Percentiles rank a stretch among this genome's conserved stretches.
These are phyloP conservation scores for Ogataea pilisensis DNA, from an alignment of 805 yeast species.

Conservation along the genomic window DNA sequence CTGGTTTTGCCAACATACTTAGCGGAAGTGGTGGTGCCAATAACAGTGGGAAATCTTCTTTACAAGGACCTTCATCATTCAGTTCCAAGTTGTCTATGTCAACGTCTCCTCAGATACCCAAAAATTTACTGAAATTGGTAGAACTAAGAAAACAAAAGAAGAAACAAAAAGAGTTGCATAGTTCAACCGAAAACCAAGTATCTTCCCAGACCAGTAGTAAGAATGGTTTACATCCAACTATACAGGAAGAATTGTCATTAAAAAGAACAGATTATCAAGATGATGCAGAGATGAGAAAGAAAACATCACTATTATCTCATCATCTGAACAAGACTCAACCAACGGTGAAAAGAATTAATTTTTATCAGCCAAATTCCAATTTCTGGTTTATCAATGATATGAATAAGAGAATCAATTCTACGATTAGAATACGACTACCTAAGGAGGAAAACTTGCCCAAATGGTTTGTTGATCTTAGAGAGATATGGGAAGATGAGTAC, in stretches of 20 bases:
- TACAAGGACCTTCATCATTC: constrained; percentile 3
- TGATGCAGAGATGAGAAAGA: background rate
- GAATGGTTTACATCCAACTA: background rate
- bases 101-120: constrained; percentile 69
- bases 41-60: background rate
- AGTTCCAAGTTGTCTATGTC: constrained; percentile 48
- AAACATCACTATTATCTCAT: background rate
- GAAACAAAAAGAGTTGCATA: constrained; percentile 21
- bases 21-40: background rate
- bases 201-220: background rate
- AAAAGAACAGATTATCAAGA: background rate
- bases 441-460: constrained; percentile 59
- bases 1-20: constrained; percentile 3
- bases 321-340: background rate
- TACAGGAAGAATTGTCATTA: background rate
- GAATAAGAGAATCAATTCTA: constrained; percentile 34
- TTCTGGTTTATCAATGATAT: constrained; percentile 23
- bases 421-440: constrained; percentile 51
- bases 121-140: constrained; percentile 50
- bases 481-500: constrained; percentile 54
- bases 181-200: background rate
- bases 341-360: constrained; percentile 9
- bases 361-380: constrained; percentile 33
- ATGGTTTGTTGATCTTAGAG: constrained; percentile 69
- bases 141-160: constrained; percentile 43